A percentile compares a stretch with the other conserved stretches of the same genome.
Conservation (phyloP, 108 stramenopile genomes). For the Fistulifera solaris region DNA sequence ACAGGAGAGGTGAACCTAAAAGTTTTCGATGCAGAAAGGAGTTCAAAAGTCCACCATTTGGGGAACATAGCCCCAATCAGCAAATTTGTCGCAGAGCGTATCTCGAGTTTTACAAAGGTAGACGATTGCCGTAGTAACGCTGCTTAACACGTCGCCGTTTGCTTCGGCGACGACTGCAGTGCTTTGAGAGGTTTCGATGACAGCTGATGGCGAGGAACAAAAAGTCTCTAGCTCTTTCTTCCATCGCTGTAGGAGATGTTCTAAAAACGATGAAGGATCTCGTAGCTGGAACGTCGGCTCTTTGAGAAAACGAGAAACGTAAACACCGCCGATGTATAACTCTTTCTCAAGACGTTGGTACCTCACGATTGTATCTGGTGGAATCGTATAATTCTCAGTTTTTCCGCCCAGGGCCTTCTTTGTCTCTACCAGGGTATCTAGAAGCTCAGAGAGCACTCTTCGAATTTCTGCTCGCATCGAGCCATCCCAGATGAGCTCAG, state of each 20-base stretch:
- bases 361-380: conserved; percentile 24
- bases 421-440: conserved; percentile 23
- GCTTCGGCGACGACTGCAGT: conserved; percentile 7
- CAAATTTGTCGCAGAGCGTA: conserved; percentile 47
- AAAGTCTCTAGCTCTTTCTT: conserved; percentile 37
- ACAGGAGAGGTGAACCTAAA: conserved; percentile 36
- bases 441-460: conserved; percentile 21
- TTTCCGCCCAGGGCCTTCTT: not conserved
- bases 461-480: conserved; percentile 58
- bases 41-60: not conserved
- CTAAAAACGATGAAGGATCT: conserved; percentile 61
- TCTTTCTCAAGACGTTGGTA: conserved; percentile 52
- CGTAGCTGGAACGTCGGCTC: conserved; percentile 72
- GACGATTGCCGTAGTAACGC: conserved; percentile 48
- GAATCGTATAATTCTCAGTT: conserved; percentile 22
- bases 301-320: conserved; percentile 68
- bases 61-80: conserved; percentile 48
- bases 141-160: conserved; percentile 28
- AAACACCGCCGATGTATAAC: conserved; percentile 65
- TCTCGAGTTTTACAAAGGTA: conserved; percentile 46
- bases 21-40: conserved; percentile 9
- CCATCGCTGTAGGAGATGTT: conserved; percentile 46
- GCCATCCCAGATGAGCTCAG: conserved; percentile 74
- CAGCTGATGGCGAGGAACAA: conserved; percentile 9
- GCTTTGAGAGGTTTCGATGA: conserved; percentile 1